A percentile compares a stretch with the other conserved stretches of the same genome.
Evolutionary conservation across 345 rosid genomes (phyloP).

Genomic region (Abelmoschus esculentus): DNA sequence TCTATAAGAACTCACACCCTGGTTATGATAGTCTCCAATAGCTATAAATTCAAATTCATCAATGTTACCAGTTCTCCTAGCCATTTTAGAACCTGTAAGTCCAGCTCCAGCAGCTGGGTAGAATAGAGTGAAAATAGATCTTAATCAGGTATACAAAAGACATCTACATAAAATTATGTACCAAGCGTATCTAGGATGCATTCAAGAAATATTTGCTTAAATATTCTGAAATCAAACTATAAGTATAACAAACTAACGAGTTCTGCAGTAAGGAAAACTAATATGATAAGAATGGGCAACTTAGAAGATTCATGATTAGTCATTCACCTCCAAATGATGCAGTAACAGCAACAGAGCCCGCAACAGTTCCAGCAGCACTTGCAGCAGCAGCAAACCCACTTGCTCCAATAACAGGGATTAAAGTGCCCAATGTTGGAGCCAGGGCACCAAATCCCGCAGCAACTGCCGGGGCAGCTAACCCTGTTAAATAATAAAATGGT

Average conservation of each 20-base stretch:
- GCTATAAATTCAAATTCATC: conserved; percentile 91
- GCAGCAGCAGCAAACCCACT: conserved; percentile 98
- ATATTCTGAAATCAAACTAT: neutral
- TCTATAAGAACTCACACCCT: conserved; percentile 47
- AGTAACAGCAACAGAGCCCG: conserved; percentile 98
- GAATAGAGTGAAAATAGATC: neutral
- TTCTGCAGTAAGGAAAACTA: neutral
- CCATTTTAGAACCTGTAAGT: conserved; percentile 90
- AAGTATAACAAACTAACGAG: neutral
- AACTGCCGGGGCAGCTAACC: conserved; percentile 96
- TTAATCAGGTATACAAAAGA: neutral
- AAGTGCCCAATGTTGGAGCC: conserved; percentile 88
- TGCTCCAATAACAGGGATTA: conserved; percentile 92
- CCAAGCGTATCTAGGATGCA: neutral
- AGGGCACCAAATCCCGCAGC: conserved; percentile 94
- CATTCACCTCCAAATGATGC: conserved; percentile 96
- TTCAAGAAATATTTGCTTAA: neutral
- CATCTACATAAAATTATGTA: neutral
- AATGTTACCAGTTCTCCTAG: conserved; percentile 70
- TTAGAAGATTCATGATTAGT: conserved; percentile 1
- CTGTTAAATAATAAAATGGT: conserved; percentile 33
- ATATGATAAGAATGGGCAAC: neutral
- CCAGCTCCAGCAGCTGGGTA: conserved; percentile 97
- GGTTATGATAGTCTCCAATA: conserved; percentile 73
- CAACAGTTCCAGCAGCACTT: conserved; percentile 89